A percentile compares a stretch with the other conserved stretches of the same genome.
These are phyloP conservation scores for Penicillium soppii DNA, from an alignment of 495 filamentous ascomycete genomes.

Conservation along the genomic window DNA sequence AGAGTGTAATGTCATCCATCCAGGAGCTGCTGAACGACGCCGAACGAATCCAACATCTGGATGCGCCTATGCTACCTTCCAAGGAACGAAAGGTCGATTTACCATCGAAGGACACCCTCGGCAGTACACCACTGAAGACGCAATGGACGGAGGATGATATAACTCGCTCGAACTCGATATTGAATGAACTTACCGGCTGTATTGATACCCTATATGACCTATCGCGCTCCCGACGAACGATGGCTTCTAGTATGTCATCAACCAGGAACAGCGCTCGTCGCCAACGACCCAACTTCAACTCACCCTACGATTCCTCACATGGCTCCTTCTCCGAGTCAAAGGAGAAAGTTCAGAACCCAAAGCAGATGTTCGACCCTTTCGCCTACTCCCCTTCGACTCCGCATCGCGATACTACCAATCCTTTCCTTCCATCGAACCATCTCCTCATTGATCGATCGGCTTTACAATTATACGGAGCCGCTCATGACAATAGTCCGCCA, in stretches of 20 bases:
- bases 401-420: constrained; percentile 20
- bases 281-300: constrained; percentile 23
- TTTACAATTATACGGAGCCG: constrained; percentile 41
- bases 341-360: constrained; percentile 28
- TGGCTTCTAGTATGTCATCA: constrained; percentile 42
- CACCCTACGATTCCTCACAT: constrained; percentile 29
- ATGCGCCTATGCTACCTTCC: constrained; percentile 39
- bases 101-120: constrained; percentile 36
- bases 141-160: constrained; percentile 53
- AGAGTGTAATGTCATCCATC: constrained; percentile 85
- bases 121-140: constrained; percentile 33
- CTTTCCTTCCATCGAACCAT: constrained; percentile 21
- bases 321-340: constrained; percentile 32
- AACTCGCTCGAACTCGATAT: constrained; percentile 55
- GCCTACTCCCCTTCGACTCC: constrained; percentile 18
- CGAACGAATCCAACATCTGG: constrained; percentile 68
- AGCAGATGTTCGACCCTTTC: constrained; percentile 21
- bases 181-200: constrained; percentile 75
- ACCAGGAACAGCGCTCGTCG: constrained; percentile 26
- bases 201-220: constrained; percentile 91
- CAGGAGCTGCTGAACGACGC: constrained; percentile 84
- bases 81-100: constrained; percentile 38
- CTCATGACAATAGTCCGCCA: constrained; percentile 44
- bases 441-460: constrained; percentile 45
- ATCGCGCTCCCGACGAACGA: constrained; percentile 64